phyloP scores from a whole-genome alignment of 805 yeast genomes.

The Ogataea paraovalis region DNA sequence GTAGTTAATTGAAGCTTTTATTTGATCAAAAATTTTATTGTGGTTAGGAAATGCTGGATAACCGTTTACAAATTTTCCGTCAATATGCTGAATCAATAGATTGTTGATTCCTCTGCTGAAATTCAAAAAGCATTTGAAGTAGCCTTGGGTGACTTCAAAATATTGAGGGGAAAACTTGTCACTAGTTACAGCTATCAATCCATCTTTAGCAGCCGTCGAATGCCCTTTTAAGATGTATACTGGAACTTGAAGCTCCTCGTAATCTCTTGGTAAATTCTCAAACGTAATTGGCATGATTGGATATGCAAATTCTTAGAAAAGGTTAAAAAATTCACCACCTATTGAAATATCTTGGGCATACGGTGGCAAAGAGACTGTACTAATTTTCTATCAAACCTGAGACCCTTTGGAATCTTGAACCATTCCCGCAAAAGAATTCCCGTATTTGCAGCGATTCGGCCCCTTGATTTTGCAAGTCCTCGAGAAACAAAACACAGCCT shows the following conservation, averaged over 20 bases:
- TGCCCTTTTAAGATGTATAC: constrained; percentile 48
- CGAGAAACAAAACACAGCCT: no score
- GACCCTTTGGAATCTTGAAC: no score
- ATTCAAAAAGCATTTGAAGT: constrained; percentile 74
- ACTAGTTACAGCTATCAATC: constrained; percentile 41
- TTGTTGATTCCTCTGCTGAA: constrained; percentile 56
- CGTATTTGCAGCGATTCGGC: no score
- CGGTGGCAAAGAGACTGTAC: no score
- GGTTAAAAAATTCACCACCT: not conserved
- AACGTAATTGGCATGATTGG: constrained; percentile 25
- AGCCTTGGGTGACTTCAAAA: constrained; percentile 64
- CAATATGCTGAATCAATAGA: constrained; percentile 46
- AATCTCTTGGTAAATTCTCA: constrained; percentile 30
- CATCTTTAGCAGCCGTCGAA: constrained; percentile 25
- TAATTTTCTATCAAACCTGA: no score
- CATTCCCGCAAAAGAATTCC: no score
- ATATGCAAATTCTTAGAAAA: no score
- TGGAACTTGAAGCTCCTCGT: constrained; percentile 41
- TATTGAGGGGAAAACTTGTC: constrained; percentile 59
- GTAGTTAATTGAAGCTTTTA: constrained; percentile 36
- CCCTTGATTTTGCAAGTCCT: no score
- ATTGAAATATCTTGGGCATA: not conserved
- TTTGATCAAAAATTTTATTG: constrained; percentile 11
- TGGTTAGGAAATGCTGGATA: constrained; percentile 21
- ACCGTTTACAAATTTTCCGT: constrained; percentile 35